Evolutionary conservation across 2,329 filamentous ascomycete species (phyloP).

Genomic region (Botrytis hyacinthi): DNA sequence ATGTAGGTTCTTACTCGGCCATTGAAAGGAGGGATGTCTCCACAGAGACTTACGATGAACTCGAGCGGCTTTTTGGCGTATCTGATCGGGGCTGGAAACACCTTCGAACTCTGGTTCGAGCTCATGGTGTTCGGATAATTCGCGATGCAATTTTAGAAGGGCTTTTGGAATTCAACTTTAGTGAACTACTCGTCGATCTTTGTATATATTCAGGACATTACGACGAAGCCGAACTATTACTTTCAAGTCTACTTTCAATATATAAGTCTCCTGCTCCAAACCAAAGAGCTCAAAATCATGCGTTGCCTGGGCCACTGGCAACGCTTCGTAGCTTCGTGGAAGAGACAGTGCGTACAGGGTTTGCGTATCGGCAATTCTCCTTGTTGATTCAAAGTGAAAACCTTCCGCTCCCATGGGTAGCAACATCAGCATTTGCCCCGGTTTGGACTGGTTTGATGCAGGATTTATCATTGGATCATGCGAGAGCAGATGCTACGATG

Average conservation of each 20-base stretch:
- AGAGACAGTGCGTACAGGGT: constrained; percentile 37
- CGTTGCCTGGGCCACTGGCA: constrained; percentile 37
- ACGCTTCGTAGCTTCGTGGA: constrained; percentile 41
- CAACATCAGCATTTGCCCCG: constrained; percentile 43
- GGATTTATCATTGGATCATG: constrained; percentile 38
- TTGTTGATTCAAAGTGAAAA: constrained; percentile 39
- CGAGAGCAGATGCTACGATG: constrained; percentile 39
- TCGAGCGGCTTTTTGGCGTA: constrained; percentile 46
- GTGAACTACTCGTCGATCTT: constrained; percentile 44
- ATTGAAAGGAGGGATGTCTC: constrained; percentile 42
- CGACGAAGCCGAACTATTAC: constrained; percentile 45
- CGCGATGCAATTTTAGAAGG: constrained; percentile 44
- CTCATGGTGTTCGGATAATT: constrained; percentile 48
- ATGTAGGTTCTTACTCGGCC: constrained; percentile 40
- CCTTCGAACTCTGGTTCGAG: constrained; percentile 46
- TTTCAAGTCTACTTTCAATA: constrained; percentile 40
- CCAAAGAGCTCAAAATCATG: constrained; percentile 31
- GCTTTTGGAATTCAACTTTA: constrained; percentile 44
- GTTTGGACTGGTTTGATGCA: constrained; percentile 45
- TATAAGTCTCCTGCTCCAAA: constrained; percentile 42
- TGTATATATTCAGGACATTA: constrained; percentile 42
- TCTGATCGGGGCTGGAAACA: constrained; percentile 46
- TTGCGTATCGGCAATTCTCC: constrained; percentile 43
- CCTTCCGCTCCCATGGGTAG: constrained; percentile 47
- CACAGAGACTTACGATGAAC: constrained; percentile 48